Evolutionary conservation across 139 green algal species (phyloP).

Genomic region (Pseudopediastrum boryanum): DNA sequence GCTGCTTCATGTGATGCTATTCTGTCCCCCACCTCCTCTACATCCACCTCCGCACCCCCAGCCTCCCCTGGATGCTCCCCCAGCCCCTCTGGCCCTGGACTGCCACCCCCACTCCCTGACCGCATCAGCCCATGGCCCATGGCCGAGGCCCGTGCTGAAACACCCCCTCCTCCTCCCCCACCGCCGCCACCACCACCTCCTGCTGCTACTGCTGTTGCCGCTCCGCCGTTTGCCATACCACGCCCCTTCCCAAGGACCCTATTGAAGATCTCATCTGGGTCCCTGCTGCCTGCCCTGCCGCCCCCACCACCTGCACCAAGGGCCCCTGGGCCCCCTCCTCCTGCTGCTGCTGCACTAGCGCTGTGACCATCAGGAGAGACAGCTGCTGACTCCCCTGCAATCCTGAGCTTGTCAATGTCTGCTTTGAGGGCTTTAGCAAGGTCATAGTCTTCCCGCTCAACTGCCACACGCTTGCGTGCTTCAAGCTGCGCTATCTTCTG

Average conservation of each 20-base stretch:
- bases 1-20: too few species aligned
- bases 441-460: conserved; percentile 94
- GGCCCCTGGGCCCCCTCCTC: background rate
- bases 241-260: background rate
- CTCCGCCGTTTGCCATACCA: background rate
- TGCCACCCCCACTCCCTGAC: too few species aligned
- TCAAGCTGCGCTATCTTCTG: conserved; percentile 81
- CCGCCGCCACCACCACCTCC: too few species aligned
- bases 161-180: too few species aligned
- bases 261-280: background rate
- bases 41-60: too few species aligned
- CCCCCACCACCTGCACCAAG: background rate
- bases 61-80: too few species aligned
- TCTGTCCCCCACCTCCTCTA: too few species aligned
- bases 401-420: conserved; percentile 82
- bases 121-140: too few species aligned
- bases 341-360: background rate
- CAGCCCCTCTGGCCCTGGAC: too few species aligned
- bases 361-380: background rate
- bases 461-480: conserved; percentile 71
- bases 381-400: conserved; percentile 38
- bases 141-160: too few species aligned
- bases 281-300: background rate
- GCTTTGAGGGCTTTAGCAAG: conserved; percentile 88
- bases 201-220: too few species aligned